phyloP scores from a whole-genome alignment of 2,329 filamentous ascomycete species.

The Colletotrichum cuscutae region DNA sequence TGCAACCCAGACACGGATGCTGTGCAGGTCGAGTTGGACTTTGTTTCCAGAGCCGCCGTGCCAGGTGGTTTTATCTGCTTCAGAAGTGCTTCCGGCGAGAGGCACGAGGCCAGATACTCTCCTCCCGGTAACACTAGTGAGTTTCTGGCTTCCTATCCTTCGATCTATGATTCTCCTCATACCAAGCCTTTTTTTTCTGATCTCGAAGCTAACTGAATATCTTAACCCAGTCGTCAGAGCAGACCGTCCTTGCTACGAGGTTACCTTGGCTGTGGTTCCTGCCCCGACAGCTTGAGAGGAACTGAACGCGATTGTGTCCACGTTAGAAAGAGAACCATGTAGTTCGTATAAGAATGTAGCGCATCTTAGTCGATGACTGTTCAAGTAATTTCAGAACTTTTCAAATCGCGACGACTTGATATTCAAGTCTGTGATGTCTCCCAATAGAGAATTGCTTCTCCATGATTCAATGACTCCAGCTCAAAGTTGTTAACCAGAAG shows the following conservation, averaged over 20 bases:
- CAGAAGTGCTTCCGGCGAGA: slow-evolving; percentile 47
- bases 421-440: too few relatives aligned
- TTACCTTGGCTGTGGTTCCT: slow-evolving; percentile 1
- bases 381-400: too few relatives aligned
- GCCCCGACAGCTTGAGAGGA: not conserved
- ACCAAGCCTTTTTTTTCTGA: not conserved
- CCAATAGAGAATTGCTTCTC: too few relatives aligned
- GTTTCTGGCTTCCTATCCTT: not conserved
- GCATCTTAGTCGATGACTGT: too few relatives aligned
- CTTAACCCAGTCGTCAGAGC: not conserved
- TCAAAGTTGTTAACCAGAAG: too few relatives aligned
- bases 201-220: not conserved
- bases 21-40: slow-evolving; percentile 49
- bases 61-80: slow-evolving; percentile 53
- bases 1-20: slow-evolving; percentile 54
- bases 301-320: not conserved
- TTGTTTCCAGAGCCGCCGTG: slow-evolving; percentile 43
- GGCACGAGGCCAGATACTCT: slow-evolving; percentile 55
- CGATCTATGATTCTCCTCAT: not conserved
- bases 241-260: slow-evolving; percentile 22
- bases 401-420: too few relatives aligned
- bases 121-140: slow-evolving; percentile 51
- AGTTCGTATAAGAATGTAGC: not conserved
- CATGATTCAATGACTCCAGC: too few relatives aligned
- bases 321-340: not conserved